phyloP scores from a whole-genome alignment of 371 early-diverging fungal genomes.

The Thermomucor indicae-seudaticae region DNA sequence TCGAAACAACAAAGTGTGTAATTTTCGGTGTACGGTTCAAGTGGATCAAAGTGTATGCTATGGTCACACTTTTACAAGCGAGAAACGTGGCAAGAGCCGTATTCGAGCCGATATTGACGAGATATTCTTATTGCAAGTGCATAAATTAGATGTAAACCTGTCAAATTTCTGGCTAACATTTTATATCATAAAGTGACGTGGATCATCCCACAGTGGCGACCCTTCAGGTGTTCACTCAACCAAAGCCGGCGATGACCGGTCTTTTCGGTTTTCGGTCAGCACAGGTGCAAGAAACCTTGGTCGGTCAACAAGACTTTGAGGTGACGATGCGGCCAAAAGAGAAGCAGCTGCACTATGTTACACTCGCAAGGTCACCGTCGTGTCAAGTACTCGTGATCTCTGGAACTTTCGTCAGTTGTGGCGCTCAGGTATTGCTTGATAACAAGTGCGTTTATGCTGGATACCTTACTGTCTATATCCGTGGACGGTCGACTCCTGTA shows the following conservation, averaged over 20 bases:
- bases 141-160: not conserved
- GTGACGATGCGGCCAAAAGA: conserved; percentile 21
- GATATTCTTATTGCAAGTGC: conserved; percentile 32
- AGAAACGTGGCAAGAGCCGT: conserved; percentile 36
- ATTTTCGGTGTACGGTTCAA: conserved; percentile 28
- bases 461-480: conserved; percentile 38
- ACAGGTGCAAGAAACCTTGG: conserved; percentile 9
- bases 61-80: conserved; percentile 19
- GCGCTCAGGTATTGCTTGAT: conserved; percentile 24
- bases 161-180: not conserved
- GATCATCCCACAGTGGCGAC: conserved; percentile 15
- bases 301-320: conserved; percentile 28
- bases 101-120: conserved; percentile 38
- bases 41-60: conserved; percentile 23
- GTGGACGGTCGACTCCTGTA: conserved; percentile 36
- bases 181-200: conserved; percentile 23
- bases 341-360: conserved; percentile 30
- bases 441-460: conserved; percentile 28
- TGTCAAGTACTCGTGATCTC: conserved; percentile 31
- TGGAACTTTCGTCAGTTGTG: conserved; percentile 30
- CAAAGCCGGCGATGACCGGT: conserved; percentile 16
- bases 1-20: conserved; percentile 15
- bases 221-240: conserved; percentile 24
- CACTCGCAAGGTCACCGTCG: conserved; percentile 12
- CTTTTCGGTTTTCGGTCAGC: no score